phyloP scores from a whole-genome alignment of 345 rosid species.

The Rhodamnia argentea region DNA sequence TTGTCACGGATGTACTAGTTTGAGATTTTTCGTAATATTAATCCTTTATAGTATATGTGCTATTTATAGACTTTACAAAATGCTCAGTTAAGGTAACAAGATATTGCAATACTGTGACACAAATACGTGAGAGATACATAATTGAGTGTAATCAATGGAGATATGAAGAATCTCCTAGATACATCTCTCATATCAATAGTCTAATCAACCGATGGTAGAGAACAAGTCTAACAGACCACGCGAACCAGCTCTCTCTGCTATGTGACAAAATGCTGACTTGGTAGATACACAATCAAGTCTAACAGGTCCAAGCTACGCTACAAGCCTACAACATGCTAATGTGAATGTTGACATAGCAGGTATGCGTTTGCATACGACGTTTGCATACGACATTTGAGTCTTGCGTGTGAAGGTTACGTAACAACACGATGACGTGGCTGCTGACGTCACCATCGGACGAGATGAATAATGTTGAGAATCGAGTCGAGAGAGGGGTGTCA shows the following conservation, averaged over 20 bases:
- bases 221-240: neutral
- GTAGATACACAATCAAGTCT: no score
- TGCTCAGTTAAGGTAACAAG: neutral
- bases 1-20: no score
- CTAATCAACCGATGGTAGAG: neutral
- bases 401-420: no score
- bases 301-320: neutral
- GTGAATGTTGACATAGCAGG: neutral
- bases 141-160: neutral
- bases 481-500: no score
- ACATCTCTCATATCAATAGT: neutral
- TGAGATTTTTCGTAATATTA: no score
- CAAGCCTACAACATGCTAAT: accelerated
- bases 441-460: no score
- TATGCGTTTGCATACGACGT: no score
- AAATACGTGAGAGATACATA: accelerated
- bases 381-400: no score
- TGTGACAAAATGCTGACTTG: no score
- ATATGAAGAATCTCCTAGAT: neutral
- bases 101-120: neutral
- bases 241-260: no score
- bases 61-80: neutral
- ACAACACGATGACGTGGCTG: no score
- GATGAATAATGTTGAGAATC: no score
- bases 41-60: neutral